Percentiles rank a stretch among this genome's conserved stretches.
Evolutionary conservation across 2,329 filamentous ascomycete genomes (phyloP).

Genomic region (Akanthomyces lecanii): DNA sequence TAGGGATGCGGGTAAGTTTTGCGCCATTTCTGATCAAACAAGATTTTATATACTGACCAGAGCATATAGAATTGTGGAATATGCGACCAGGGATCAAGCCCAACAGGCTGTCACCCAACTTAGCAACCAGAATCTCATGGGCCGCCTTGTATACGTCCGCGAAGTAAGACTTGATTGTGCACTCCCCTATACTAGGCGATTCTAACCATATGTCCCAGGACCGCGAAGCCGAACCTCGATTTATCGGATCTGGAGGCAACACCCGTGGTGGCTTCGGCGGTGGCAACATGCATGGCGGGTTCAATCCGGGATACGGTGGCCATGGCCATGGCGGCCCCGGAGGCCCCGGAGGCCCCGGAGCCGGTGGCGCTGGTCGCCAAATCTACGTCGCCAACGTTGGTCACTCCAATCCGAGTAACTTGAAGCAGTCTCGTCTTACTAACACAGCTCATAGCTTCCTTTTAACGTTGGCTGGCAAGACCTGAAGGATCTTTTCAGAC

Average conservation of each 20-base stretch:
- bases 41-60: constrained; percentile 29
- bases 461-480: constrained; percentile 99
- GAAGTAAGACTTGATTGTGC: constrained; percentile 56
- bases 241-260: constrained; percentile 68
- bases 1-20: constrained; percentile 98
- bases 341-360: constrained; percentile 43
- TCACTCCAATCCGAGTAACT: constrained; percentile 35
- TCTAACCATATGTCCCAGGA: constrained; percentile 54
- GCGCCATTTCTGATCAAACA: neutral
- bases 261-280: constrained; percentile 53
- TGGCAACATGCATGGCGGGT: constrained; percentile 41
- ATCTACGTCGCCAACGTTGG: constrained; percentile 98
- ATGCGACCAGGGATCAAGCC: constrained; percentile 98
- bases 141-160: constrained; percentile 94
- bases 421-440: constrained; percentile 9
- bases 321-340: constrained; percentile 45
- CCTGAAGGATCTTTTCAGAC: constrained; percentile 95
- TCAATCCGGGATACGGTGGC: constrained; percentile 54
- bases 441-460: constrained; percentile 63
- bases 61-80: constrained; percentile 89
- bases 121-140: constrained; percentile 99
- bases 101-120: constrained; percentile 95
- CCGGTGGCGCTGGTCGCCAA: constrained; percentile 70
- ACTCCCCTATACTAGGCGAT: neutral
- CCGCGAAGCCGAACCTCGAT: constrained; percentile 95